Evolutionary conservation across 1,284 basidiomycete genomes (phyloP), one percentile per base, ranked within the genome.

Genomic region (Vanrija sp.): DNA sequence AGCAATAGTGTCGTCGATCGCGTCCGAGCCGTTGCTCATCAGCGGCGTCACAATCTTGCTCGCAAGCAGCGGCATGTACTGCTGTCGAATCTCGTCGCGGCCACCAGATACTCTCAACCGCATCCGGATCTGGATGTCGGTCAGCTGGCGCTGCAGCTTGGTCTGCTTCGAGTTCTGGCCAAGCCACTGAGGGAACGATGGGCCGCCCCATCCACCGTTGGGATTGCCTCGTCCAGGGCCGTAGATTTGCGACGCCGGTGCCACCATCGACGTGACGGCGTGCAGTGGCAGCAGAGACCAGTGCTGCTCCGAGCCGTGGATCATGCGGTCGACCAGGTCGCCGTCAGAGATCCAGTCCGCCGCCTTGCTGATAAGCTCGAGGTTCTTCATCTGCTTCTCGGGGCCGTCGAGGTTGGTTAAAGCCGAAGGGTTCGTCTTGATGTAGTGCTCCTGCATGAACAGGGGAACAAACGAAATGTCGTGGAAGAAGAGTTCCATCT

Each of bases 271-370:
- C 47, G 86, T 85, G 9, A 97, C 84, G 0, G 92, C 92, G 69
- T 98, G 96, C 0, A 92, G 74, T 0, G 95, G 96, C 84, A 98
- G 91, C 49, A 98, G 78, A 4, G 85, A 83, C 95, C 95, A 98
- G 66, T 98, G 93, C 71, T 97, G 94, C 73, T 98, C 90, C 0
- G 88, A 90, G 88, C 92, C 88, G 69, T 96, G 95, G 66, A 98
- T 97, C 73, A 97, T 82, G 6, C 85, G 79, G 71, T 98, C 95
- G 1, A 98, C 85, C n/a, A 98, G 77, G 75, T 98, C 95, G 1
- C 88, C 90, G 65, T 98, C 94, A 0, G 94, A 96, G 64, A 98
- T 88, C 12, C 90, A 89, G 18, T 88, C 85, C 0, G 93, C 85
- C 3, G 95, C 94, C 59, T 85, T 83, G 54, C 89, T 86, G 82